A percentile compares a stretch with the other conserved stretches of the same genome.
Conservation (phyloP, 1,284 basidiomycete genomes). For the Cutaneotrichosporon sp. region DNA sequence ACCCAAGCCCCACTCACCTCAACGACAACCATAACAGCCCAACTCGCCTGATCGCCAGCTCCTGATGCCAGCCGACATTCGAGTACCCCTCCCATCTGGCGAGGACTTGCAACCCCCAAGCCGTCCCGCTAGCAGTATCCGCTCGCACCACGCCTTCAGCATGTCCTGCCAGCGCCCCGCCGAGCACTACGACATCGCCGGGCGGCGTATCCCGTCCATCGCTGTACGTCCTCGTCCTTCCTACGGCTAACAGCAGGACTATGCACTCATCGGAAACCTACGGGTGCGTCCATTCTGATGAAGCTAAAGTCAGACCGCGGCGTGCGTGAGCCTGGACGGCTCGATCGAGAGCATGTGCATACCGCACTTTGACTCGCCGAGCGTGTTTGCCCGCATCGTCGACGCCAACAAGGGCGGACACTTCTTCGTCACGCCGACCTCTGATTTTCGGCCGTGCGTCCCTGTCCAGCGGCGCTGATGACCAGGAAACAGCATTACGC, state of each 20-base stretch:
- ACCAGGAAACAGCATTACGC: conserved; percentile 78
- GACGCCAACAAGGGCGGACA: conserved; percentile 73
- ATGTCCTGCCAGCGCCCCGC: conserved; percentile 9
- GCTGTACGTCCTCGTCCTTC: not conserved
- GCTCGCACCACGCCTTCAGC: not conserved
- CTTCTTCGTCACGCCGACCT: conserved; percentile 72
- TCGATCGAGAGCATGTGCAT: conserved; percentile 75
- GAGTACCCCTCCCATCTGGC: too few species aligned
- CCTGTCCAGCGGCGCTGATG: conserved; percentile 55
- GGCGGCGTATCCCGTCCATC: conserved; percentile 12
- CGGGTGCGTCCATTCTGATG: conserved; percentile 25
- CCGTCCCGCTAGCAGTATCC: too few species aligned
- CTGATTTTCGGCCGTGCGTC: conserved; percentile 39
- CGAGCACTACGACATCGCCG: conserved; percentile 1
- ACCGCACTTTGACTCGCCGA: conserved; percentile 86
- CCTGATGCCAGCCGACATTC: too few species aligned
- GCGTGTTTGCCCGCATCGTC: conserved; percentile 69
- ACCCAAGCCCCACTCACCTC: too few species aligned
- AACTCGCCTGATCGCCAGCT: too few species aligned
- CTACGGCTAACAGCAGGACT: conserved; percentile 39
- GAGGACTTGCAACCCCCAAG: too few species aligned
- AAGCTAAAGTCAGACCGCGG: conserved; percentile 45
- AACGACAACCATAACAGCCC: too few species aligned
- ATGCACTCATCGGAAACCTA: conserved; percentile 55
- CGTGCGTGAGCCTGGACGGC: conserved; percentile 52